Evolutionary conservation across 345 rosid species (phyloP), one percentile per base, ranked within the genome.

Genomic region (Nephelium lappaceum): DNA sequence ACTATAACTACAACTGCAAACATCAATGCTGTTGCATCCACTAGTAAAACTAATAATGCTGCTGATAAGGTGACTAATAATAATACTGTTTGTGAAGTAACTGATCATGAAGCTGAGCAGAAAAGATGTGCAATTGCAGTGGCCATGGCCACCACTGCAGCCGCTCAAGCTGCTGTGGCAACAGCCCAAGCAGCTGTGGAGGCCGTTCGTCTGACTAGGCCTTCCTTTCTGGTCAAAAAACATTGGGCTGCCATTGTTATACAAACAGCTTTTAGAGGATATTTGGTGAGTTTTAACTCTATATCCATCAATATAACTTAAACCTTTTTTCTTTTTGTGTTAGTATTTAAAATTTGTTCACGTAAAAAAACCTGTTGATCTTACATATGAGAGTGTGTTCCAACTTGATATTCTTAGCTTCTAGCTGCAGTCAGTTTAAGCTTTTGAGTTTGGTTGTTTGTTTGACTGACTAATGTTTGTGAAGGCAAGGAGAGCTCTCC

Each of bases 241-340:
- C 93, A 91, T 74, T 64, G 84, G 66, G 92, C 97, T 68, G 94
- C 98, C 78, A 88, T 84, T 74, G 83, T 89, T 81, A 85, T 94
- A 69, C 98, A 95, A 79, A 86, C 95, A 72, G 83, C 86, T 82
- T 95, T 92, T 76, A 88, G 98, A 80, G 98, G 97, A 69, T 95
- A 89, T 74, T 81, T 95, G 90, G 98, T 93, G 90, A 76, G 64
- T 60, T 60, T 21, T 5, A 60, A 10, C 12, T n/a, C 3, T 4
- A 0, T 8, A n/a, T 19, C 18, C 1, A 7, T 53, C 58, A 49
- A 0, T 0, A 5, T 5, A 5, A 6, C 19, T 49, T 14, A 49
- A 49, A 49, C 6, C 1, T 31, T 31, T 31, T 31, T 2, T 31
- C n/a, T 31, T 31, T 27, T 27, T 1, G 8, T 6, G 43, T 41